Base-by-base conservation (phyloP, 192 early-diverging fungal genomes). In the Coemansia reversa region DNA sequence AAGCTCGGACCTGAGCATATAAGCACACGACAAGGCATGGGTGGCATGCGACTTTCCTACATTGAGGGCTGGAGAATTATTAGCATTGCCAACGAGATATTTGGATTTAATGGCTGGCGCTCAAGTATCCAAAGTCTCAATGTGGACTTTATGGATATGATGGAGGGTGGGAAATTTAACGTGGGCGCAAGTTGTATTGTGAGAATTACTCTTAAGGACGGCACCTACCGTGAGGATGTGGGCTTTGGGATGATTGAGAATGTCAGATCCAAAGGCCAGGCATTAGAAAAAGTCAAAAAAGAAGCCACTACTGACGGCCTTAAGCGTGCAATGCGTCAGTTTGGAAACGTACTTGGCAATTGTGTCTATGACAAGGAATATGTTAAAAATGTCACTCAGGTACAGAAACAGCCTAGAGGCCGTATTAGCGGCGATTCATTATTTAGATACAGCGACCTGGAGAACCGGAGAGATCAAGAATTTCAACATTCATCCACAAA, bases 81-180 rank as follows among this genome's bases (percentile, higher is more conserved):
- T 48, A 88, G 88, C 64, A 72, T 97, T 30, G 97, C 97, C 51
- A 95, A 98, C 66, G 88, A 93, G 27, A 65, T 96, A 6, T 97
- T 98, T 84, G 97, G 95, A 4, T 97, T 97, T 72, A 85, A 96
- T 66, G 95, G 95, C 9, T 98, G 96, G 96, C 84, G 84, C 39
- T 85, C 86, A 24, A 76, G 75, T 23, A 87, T 98, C 61, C 74
- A 86, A n/a, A 83, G 85, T 52, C 84, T 88, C 47, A 81, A 82
- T 3, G 82, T 95, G 3, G 96, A 98, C 76, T 94, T 84, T 86
- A 65, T 76, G 53, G 84, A 84, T 52, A 68, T 81, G 42, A 50
- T 20, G 1, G 82, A 86, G 4, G 70, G 85, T 47, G 86, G 88
- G 11, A 79, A 70, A 16, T 75, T 85, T 27, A 87, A 63, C 45